These are phyloP conservation scores for Colletotrichum graminicola DNA, from an alignment of 2,329 filamentous ascomycete genomes.

Conservation along the genomic window DNA sequence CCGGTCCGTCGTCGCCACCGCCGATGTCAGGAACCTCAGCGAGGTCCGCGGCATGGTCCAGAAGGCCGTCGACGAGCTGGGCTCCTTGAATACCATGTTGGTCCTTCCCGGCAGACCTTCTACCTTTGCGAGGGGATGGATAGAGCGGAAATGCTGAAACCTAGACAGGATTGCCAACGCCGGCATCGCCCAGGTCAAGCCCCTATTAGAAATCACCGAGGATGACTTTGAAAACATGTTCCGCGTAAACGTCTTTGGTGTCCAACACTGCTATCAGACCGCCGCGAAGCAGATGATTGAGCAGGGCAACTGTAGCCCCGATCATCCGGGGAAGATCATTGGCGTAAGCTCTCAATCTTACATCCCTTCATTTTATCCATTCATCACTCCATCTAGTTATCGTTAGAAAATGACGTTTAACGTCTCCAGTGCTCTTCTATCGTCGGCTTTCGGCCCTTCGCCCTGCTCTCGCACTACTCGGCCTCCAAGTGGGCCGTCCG, in stretches of 20 bases:
- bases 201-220: conserved; percentile 67
- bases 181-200: conserved; percentile 70
- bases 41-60: conserved; percentile 66
- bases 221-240: conserved; percentile 71
- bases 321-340: conserved; percentile 52
- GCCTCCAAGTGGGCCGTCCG: conserved; percentile 76
- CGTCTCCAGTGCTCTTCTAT: conserved; percentile 55
- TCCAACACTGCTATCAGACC: conserved; percentile 73
- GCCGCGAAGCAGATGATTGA: conserved; percentile 75
- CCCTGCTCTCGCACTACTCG: conserved; percentile 71
- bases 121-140: no score
- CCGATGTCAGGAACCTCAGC: conserved; percentile 69
- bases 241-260: conserved; percentile 73
- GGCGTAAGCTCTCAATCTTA: conserved; percentile 51
- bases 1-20: conserved; percentile 66
- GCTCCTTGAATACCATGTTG: conserved; percentile 59
- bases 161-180: conserved; percentile 67
- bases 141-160: conserved; percentile 52
- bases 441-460: conserved; percentile 71
- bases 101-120: not conserved
- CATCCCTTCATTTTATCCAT: no score
- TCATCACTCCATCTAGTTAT: no score
- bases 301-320: conserved; percentile 60
- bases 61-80: conserved; percentile 64
- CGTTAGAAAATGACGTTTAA: no score